Conservation (phyloP, 768 basidiomycete species). For the Russula vinacea region DNA sequence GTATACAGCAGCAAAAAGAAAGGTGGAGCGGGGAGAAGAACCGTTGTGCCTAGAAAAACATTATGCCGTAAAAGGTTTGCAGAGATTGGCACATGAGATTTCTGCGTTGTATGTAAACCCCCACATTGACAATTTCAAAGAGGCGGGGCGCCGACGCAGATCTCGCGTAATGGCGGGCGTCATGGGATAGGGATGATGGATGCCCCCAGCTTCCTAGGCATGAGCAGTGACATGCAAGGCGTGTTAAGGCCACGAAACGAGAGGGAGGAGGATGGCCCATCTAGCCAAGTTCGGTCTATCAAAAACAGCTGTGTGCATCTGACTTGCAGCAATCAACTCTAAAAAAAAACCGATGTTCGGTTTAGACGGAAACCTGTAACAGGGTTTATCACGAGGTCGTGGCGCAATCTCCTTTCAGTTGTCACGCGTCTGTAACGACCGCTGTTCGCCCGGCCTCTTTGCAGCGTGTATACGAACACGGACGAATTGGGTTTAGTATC, state of each 20-base stretch:
- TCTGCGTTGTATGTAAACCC: background rate
- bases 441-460: background rate
- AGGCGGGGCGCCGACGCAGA: constrained; percentile 13
- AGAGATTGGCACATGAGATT: constrained; percentile 19
- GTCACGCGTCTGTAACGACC: background rate
- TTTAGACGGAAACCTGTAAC: background rate
- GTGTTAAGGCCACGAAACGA: background rate
- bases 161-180: background rate
- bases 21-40: constrained; percentile 6
- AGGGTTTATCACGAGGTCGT: constrained; percentile 1
- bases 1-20: background rate
- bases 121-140: background rate
- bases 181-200: background rate
- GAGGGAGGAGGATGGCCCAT: background rate
- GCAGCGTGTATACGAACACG: background rate
- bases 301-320: too few species aligned
- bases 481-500: constrained; percentile 14
- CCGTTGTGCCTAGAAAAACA: constrained; percentile 9
- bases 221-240: background rate
- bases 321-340: background rate
- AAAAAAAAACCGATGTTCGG: background rate
- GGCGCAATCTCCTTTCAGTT: background rate
- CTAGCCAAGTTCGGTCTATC: too few species aligned
- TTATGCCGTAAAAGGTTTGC: constrained; percentile 9
- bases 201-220: background rate